Base-by-base conservation (phyloP, 805 yeast genomes). In the Lipomyces orientalis region DNA sequence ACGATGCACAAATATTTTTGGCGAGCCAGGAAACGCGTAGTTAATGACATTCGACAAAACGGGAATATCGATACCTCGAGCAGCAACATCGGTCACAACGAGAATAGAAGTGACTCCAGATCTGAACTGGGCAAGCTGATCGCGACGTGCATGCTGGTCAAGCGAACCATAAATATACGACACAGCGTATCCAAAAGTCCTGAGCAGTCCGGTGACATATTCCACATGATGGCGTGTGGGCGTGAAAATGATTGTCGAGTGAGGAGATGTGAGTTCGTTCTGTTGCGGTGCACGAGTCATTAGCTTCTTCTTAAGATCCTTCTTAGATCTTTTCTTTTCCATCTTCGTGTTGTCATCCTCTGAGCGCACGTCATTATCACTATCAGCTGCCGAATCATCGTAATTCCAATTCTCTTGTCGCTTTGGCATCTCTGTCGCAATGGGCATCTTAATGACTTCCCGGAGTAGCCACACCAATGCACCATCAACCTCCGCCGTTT, bases 151-250 rank as follows among this genome's bases (percentile, higher is more conserved):
- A 73, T 87, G 89, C 77, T 95, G 99, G 79, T 95, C 98, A 69
- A 95, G 83, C 0, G 98, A 86, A 78, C 99, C 98, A 76, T 95
- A 95, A 70, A 94, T 91, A 75, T 88, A 93, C 1, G 99, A 90
- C 0, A 87, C 90, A 6, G 95, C 88, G 78, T 90, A 95, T 1
- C 98, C 98, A 49, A 90, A 87, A 37, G 87, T 87, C 74, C 85
- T 87, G 66, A 95, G 81, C 66, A 95, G 77, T 2, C 82, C 82
- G 3, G 94, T 83, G 61, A 95, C 83, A 76, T 92, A 96, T 79
- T 95, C 99, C 29, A 95, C 99, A 79, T 95, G 99, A 80, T 95
- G 99, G 80, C 93, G 90, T 0, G 99, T 95, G 58, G 98, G 99
- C 7, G 92, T 98, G 74, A 95, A 95, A 1, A 95, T 85, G 73